These are phyloP conservation scores for Zymoseptoria pseudotritici DNA, from an alignment of 2,329 filamentous ascomycete species.

Conservation along the genomic window DNA sequence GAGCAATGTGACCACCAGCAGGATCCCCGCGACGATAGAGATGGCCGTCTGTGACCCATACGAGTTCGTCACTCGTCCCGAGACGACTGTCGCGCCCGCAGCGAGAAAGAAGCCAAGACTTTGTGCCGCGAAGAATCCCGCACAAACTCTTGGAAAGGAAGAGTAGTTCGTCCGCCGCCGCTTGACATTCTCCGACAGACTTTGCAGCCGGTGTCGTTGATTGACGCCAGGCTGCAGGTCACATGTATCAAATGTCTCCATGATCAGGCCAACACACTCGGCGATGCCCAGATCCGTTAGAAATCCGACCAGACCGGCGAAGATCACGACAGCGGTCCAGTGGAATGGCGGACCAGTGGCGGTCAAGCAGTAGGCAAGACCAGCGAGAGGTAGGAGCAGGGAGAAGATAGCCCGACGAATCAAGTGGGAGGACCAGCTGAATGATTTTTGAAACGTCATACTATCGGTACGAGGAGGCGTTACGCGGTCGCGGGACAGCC, in stretches of 20 bases:
- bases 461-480: conserved; percentile 55
- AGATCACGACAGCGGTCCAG: conserved; percentile 56
- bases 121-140: conserved; percentile 65
- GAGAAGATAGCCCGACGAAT: conserved; percentile 62
- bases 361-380: conserved; percentile 59
- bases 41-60: conserved; percentile 62
- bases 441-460: conserved; percentile 57
- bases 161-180: conserved; percentile 62
- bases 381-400: conserved; percentile 58
- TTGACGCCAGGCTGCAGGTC: conserved; percentile 68
- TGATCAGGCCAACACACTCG: conserved; percentile 68
- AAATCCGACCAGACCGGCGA: conserved; percentile 61
- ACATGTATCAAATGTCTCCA: conserved; percentile 76
- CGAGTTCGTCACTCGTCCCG: conserved; percentile 58
- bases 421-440: conserved; percentile 66
- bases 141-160: conserved; percentile 64
- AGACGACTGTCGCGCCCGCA: conserved; percentile 59
- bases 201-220: conserved; percentile 40
- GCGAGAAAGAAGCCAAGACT: conserved; percentile 62
- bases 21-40: conserved; percentile 59
- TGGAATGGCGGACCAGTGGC: conserved; percentile 56
- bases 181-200: conserved; percentile 36
- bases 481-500: conserved; percentile 59
- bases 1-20: conserved; percentile 57
- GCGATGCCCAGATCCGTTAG: conserved; percentile 65